Evolutionary conservation across 257 asterid genomes (phyloP).

Genomic region (Coffea canephora): DNA sequence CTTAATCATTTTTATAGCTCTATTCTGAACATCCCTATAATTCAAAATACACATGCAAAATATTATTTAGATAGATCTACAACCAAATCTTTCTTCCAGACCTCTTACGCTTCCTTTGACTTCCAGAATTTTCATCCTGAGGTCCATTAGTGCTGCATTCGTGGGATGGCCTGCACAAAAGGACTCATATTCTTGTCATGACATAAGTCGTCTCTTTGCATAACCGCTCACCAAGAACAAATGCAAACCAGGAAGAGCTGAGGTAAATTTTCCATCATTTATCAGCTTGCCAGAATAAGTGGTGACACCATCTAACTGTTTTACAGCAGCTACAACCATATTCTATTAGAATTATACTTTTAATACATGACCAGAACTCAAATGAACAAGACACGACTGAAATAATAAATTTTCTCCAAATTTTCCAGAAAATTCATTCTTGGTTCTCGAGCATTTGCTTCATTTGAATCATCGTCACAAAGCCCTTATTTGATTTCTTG

Average conservation of each 20-base stretch:
- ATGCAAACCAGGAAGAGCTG: conserved; percentile 2
- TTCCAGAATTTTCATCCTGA: conserved; percentile 31
- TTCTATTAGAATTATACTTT: not conserved
- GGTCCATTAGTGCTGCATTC: conserved; percentile 34
- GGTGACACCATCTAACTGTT: not conserved
- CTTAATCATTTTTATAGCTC: not conserved
- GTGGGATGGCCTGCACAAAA: conserved; percentile 59
- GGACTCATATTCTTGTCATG: conserved; percentile 19
- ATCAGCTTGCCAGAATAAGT: not conserved
- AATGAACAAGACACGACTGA: not conserved
- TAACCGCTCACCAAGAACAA: not conserved
- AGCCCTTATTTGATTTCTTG: not conserved
- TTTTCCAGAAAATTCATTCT: not conserved
- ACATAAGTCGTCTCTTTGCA: conserved; percentile 10
- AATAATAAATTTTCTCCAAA: not conserved
- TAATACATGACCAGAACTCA: not conserved
- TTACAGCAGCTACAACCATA: not conserved
- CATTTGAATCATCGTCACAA: not conserved
- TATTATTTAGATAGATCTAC: not conserved
- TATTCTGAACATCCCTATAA: too few relatives aligned
- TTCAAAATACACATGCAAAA: not conserved
- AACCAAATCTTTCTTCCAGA: conserved; percentile 31
- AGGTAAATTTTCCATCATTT: not conserved
- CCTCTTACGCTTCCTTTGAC: conserved; percentile 81
- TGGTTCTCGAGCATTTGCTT: not conserved